Evolutionary conservation across 2,329 filamentous ascomycete genomes (phyloP).

Genomic region (Akanthomyces muscarius): DNA sequence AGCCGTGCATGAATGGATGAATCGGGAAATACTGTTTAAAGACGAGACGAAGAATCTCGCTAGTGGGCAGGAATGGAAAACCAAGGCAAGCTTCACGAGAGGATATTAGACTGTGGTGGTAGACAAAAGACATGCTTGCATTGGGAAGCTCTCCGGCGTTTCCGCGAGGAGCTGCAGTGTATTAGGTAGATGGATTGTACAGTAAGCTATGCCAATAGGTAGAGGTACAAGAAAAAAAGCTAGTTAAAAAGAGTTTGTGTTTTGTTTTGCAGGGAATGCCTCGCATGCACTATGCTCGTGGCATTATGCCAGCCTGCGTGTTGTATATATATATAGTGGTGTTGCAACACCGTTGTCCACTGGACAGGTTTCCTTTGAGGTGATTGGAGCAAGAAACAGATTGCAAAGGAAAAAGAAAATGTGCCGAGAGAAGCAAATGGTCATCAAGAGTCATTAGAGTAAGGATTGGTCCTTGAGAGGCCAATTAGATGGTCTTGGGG

Average conservation of each 20-base stretch:
- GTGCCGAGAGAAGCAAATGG: constrained; percentile 8
- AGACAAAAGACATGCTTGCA: not conserved
- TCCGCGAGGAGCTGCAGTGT: constrained; percentile 1
- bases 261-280: constrained; percentile 12
- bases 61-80: no score
- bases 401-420: not conserved
- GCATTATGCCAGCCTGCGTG: constrained; percentile 9
- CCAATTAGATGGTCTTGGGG: constrained; percentile 11
- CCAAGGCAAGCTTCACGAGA: not conserved
- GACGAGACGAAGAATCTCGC: not conserved
- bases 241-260: not conserved
- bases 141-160: not conserved
- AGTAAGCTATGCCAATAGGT: constrained; percentile 10
- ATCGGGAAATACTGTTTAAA: not conserved
- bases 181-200: constrained; percentile 12
- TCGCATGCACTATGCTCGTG: constrained; percentile 15
- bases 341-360: not conserved
- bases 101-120: not conserved
- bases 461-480: not conserved
- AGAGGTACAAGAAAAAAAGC: constrained; percentile 10
- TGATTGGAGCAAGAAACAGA: not conserved
- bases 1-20: not conserved
- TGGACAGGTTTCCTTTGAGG: not conserved
- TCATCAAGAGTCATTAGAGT: constrained; percentile 7
- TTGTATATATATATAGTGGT: not conserved